Evolutionary conservation across 1,139 yeast genomes (phyloP), one percentile per base, ranked within the genome.

Genomic region (Scheffersomyces lignicola): DNA sequence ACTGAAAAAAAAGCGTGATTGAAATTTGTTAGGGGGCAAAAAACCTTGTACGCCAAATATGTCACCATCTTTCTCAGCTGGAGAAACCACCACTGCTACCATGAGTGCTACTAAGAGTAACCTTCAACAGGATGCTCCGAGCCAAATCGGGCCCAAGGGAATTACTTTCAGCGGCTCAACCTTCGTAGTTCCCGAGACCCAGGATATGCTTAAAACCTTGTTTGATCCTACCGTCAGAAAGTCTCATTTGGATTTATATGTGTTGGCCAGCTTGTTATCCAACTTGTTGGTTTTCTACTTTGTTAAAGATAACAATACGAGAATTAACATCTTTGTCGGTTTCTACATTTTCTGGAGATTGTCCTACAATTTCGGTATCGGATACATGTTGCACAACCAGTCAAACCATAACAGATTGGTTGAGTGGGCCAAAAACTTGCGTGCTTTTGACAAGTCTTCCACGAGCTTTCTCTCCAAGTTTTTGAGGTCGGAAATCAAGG

Each of bases 201-300:
- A 83, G 51, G 96, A 87, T 54, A 86, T 87, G 95, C 85, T 87
- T 22, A 73, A 88, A 45, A 82, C 94, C 1, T 64, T 87, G 34
- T 80, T 87, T 49, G 94, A 86, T 60, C 95, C 95, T 2, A 70
- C 81, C 2, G 61, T 85, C 34, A 71, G 76, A 34, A 88, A 87
- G 55, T 81, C 92, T 1, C 60, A 76, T 38, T 73, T 82, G 34
- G 96, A 87, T 52, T 45, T 75, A 15, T 47, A 74, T 24, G 85
- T 86, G 39, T 74, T 84, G 23, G 40, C 64, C 5, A 58, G 78
- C 2, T 62, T 87, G 34, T 45, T 67, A 3, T 58, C 74, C 5
- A 84, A 83, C 50, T 65, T 75, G 21, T 55, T 66, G 18, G 63
- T 82, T 7, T 83, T 76, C 49, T 67, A 60, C 46, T 53, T 60